A percentile compares a stretch with the other conserved stretches of the same genome.
These are phyloP conservation scores for Pelagophyceae sp. DNA, from an alignment of 352 stramenopile species.

Conservation along the genomic window DNA sequence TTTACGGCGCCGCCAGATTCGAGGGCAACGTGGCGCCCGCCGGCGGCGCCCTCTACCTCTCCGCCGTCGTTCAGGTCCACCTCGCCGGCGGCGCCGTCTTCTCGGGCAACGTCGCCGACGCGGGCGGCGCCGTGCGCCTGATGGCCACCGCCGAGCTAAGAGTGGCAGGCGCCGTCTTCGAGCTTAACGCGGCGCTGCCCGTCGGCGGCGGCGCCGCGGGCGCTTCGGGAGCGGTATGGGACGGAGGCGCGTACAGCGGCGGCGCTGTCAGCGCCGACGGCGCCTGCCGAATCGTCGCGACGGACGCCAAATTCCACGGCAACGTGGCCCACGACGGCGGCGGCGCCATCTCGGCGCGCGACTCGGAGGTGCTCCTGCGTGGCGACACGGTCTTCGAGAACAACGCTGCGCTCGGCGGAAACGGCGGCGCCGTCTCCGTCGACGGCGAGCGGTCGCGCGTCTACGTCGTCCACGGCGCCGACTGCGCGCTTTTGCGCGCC, in stretches of 20 bases:
- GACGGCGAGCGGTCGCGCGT: neutral
- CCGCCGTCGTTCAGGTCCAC: neutral
- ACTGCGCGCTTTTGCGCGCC: neutral
- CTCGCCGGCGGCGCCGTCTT: neutral
- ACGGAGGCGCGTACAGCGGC: too few species aligned
- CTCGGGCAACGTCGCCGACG: neutral
- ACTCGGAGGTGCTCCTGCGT: neutral
- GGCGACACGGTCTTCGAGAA: neutral
- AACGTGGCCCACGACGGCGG: neutral
- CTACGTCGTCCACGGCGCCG: neutral
- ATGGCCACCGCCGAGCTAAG: too few species aligned
- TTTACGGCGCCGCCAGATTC: neutral
- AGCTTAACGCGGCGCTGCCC: too few species aligned
- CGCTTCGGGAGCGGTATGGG: too few species aligned
- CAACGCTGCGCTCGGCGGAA: neutral
- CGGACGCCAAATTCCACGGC: neutral
- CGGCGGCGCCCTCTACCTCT: neutral
- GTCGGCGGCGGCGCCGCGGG: too few species aligned
- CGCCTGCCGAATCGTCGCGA: neutral
- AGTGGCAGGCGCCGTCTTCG: too few species aligned
- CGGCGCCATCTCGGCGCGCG: neutral
- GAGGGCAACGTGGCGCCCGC: neutral
- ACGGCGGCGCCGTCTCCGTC: neutral
- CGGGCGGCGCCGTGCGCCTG: neutral
- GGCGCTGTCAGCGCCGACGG: too few species aligned